Percentiles rank a stretch among this genome's conserved stretches.
Conservation (phyloP, 257 asterid genomes). For the Misopates orontium region DNA sequence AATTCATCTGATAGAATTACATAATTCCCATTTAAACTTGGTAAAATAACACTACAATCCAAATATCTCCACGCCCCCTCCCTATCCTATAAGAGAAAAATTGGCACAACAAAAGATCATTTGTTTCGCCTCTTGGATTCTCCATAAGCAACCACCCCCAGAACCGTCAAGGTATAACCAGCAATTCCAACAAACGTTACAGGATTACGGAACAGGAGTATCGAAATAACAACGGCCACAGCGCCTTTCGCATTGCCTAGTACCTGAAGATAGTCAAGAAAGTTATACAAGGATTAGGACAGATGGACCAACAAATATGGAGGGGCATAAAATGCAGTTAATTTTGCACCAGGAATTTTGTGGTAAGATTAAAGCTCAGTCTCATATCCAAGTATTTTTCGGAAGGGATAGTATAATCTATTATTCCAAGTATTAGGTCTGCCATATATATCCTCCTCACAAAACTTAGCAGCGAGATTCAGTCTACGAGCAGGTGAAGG, state of each 20-base stretch:
- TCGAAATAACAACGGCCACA: slow-evolving; percentile 96
- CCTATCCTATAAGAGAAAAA: background rate
- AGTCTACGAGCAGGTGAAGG: no score
- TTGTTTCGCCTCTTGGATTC: slow-evolving; percentile 85
- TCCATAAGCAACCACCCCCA: slow-evolving; percentile 98
- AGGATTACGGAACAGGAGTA: slow-evolving; percentile 84
- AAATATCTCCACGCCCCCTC: no score
- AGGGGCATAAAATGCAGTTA: no score
- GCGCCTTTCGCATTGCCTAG: slow-evolving; percentile 99
- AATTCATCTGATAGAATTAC: slow-evolving; percentile 19
- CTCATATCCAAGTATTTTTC: no score
- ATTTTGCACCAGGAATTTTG: no score
- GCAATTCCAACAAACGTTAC: slow-evolving; percentile 87
- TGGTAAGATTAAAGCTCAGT: no score
- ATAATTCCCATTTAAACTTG: slow-evolving; percentile 14
- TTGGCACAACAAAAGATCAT: slow-evolving; percentile 36
- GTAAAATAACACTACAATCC: background rate
- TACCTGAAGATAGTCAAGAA: slow-evolving; percentile 48
- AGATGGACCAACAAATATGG: background rate
- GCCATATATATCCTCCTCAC: no score
- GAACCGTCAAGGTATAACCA: slow-evolving; percentile 88
- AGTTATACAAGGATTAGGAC: slow-evolving; percentile 5
- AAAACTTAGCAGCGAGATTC: no score
- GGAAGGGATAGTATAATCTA: no score
- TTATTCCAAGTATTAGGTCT: no score